Percentiles rank a stretch among this genome's conserved stretches.
phyloP scores from a whole-genome alignment of 345 rosid genomes.

The Sisymbrium irio region DNA sequence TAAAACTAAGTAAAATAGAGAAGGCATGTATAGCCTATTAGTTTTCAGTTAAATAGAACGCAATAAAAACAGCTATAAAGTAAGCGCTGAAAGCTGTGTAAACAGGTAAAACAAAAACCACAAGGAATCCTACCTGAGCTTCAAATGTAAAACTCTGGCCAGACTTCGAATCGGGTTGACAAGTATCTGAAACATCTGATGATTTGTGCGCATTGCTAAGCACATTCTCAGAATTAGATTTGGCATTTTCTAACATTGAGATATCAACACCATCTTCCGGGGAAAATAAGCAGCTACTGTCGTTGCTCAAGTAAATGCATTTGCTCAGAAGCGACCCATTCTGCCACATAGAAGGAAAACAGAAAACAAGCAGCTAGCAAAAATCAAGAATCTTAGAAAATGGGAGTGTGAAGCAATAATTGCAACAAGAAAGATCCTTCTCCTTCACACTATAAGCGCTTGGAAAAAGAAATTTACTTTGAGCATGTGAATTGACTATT shows the following conservation, averaged over 20 bases:
- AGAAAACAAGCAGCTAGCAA: slow-evolving; percentile 10
- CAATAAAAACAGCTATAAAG: neutral
- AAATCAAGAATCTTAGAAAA: slow-evolving; percentile 16
- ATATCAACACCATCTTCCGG: slow-evolving; percentile 85
- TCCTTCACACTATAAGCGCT: slow-evolving; percentile 17
- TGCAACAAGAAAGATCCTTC: slow-evolving; percentile 7
- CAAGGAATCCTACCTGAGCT: slow-evolving; percentile 65
- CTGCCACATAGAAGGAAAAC: slow-evolving; percentile 43
- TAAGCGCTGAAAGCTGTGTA: neutral
- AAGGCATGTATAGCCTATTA: neutral
- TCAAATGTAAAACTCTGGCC: slow-evolving; percentile 78
- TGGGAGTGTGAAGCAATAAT: slow-evolving; percentile 8
- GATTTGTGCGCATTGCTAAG: slow-evolving; percentile 39
- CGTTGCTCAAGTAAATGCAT: slow-evolving; percentile 81
- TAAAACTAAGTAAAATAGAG: neutral
- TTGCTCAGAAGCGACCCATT: slow-evolving; percentile 83
- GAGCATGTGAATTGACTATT: slow-evolving; percentile 11
- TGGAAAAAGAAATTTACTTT: slow-evolving; percentile 2
- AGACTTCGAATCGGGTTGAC: slow-evolving; percentile 45
- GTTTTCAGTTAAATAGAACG: neutral
- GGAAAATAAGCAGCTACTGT: slow-evolving; percentile 84
- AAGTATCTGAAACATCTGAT: slow-evolving; percentile 38
- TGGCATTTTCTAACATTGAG: slow-evolving; percentile 50
- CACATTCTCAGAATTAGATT: slow-evolving; percentile 45
- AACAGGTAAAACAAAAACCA: neutral